Conservation (phyloP, 352 stramenopile species). For the Globisporangium irregulare region DNA sequence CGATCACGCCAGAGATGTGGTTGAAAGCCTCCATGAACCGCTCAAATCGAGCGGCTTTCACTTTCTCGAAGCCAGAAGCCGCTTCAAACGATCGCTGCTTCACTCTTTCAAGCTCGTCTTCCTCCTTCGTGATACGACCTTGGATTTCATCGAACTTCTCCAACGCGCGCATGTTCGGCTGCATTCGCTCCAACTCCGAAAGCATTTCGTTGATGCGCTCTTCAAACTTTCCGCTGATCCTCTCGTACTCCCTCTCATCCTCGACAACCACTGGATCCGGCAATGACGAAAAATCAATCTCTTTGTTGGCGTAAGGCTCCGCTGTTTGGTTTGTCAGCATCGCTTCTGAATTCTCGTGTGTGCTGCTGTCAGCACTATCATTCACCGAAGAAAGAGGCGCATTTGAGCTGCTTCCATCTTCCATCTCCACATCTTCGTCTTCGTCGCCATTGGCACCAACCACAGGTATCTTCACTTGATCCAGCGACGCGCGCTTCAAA, state of each 20-base stretch:
- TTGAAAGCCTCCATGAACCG: conserved; percentile 95
- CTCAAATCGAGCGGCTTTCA: conserved; percentile 71
- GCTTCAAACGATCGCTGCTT: conserved; percentile 63
- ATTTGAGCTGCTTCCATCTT: conserved; percentile 25
- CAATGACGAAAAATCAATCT: conserved; percentile 91
- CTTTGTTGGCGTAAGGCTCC: conserved; percentile 40
- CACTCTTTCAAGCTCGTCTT: conserved; percentile 75
- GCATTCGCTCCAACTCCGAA: conserved; percentile 92
- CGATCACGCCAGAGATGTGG: conserved; percentile 90
- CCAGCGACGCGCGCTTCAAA: conserved; percentile 92
- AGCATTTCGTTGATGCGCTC: conserved; percentile 62
- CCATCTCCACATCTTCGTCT: conserved; percentile 66
- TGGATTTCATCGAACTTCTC: conserved; percentile 88
- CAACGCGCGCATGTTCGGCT: conserved; percentile 97
- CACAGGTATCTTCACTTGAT: conserved; percentile 92
- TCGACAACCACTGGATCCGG: conserved; percentile 65
- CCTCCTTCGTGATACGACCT: conserved; percentile 68
- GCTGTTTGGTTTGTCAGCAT: conserved; percentile 46
- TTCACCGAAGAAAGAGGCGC: conserved; percentile 3
- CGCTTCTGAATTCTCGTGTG: conserved; percentile 28
- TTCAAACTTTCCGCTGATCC: conserved; percentile 69
- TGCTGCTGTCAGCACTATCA: conserved; percentile 25
- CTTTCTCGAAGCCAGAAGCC: conserved; percentile 66
- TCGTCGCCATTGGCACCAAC: conserved; percentile 19
- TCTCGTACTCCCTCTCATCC: conserved; percentile 86